phyloP scores from a whole-genome alignment of 2,329 filamentous ascomycete genomes.

The Exophiala sideris region DNA sequence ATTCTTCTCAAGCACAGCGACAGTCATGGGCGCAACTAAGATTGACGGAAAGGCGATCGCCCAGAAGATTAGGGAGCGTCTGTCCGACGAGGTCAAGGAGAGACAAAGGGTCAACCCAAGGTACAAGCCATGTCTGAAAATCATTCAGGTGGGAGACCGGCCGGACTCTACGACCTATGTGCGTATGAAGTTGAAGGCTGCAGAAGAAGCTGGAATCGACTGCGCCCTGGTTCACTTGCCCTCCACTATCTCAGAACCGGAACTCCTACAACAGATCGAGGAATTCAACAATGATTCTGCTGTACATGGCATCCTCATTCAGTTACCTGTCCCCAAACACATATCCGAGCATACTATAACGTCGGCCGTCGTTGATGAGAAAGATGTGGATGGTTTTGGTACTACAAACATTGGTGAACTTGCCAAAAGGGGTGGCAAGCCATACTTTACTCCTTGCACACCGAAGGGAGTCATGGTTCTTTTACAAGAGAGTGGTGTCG shows the following conservation, averaged over 20 bases:
- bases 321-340: conserved; percentile 83
- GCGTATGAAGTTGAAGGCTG: conserved; percentile 98
- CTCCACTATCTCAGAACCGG: conserved; percentile 74
- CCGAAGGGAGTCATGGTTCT: conserved; percentile 96
- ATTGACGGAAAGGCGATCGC: conserved; percentile 97
- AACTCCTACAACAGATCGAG: conserved; percentile 78
- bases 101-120: conserved; percentile 79
- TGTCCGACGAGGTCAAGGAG: conserved; percentile 75
- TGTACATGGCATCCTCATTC: conserved; percentile 90
- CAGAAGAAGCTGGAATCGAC: conserved; percentile 86
- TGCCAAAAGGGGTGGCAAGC: conserved; percentile 87
- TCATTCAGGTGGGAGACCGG: conserved; percentile 93
- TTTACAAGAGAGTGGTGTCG: conserved; percentile 76
- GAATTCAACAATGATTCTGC: conserved; percentile 79
- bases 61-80: conserved; percentile 78
- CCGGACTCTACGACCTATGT: conserved; percentile 97
- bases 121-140: conserved; percentile 86
- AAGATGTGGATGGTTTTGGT: conserved; percentile 97
- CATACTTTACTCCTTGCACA: conserved; percentile 90
- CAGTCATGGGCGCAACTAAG: conserved; percentile 78
- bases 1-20: conserved; percentile 52
- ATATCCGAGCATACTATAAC: conserved; percentile 89
- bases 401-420: conserved; percentile 93
- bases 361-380: conserved; percentile 84
- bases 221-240: conserved; percentile 84